phyloP scores from a whole-genome alignment of 1,284 basidiomycete genomes.

The Hemileia vastatrix region DNA sequence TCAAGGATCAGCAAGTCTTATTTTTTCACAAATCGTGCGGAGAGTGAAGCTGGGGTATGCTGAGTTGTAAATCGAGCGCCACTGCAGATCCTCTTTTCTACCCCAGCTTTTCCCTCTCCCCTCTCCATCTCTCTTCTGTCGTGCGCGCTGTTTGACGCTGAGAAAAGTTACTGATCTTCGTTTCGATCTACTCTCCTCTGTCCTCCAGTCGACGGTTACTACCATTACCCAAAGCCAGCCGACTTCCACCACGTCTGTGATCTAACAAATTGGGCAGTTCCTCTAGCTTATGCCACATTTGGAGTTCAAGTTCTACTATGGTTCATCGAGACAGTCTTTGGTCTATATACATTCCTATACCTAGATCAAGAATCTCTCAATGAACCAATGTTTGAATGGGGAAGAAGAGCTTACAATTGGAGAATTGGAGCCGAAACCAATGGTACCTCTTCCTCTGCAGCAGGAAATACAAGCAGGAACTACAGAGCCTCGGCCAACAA shows the following conservation, averaged over 20 bases:
- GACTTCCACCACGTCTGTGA: slow-evolving; percentile 44
- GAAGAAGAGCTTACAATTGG: slow-evolving; percentile 38
- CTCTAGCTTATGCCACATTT: slow-evolving; percentile 44
- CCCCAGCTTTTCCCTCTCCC: not conserved
- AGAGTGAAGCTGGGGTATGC: too few species aligned
- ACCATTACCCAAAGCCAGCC: slow-evolving; percentile 43
- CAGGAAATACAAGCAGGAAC: not conserved
- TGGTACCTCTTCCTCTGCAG: not conserved
- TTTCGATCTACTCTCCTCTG: not conserved
- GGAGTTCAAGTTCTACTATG: slow-evolving; percentile 40
- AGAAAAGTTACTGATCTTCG: not conserved
- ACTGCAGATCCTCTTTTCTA: too few species aligned
- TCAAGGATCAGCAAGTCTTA: too few species aligned
- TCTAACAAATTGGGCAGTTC: slow-evolving; percentile 42
- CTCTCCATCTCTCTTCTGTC: not conserved
- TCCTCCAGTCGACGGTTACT: slow-evolving; percentile 40
- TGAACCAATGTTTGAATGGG: slow-evolving; percentile 42
- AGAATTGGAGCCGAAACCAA: not conserved
- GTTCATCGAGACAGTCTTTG: slow-evolving; percentile 33
- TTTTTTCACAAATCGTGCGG: too few species aligned
- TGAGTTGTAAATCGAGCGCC: too few species aligned
- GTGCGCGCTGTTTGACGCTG: too few species aligned
- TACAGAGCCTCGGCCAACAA: not conserved
- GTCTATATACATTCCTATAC: slow-evolving; percentile 43
- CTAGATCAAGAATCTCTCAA: slow-evolving; percentile 52